These are phyloP conservation scores for Berberis vulgaris DNA, from an alignment of 164 flowering plant species.

Conservation along the genomic window DNA sequence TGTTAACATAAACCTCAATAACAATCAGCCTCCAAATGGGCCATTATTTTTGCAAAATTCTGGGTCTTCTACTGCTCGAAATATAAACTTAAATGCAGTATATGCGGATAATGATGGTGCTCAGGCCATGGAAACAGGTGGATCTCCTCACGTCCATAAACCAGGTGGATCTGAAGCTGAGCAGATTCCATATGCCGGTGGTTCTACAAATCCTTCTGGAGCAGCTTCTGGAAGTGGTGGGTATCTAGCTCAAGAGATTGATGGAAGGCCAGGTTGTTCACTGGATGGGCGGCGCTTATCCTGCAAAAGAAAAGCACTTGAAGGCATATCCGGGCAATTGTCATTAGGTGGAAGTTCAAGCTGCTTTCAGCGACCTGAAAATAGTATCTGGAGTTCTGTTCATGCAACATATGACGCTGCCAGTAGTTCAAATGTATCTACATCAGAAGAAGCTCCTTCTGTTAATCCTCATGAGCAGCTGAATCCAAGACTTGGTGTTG, in stretches of 20 bases:
- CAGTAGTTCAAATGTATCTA: constrained; percentile 24
- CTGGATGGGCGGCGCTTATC: constrained; percentile 51
- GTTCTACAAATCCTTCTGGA: constrained; percentile 35
- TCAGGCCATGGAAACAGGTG: constrained; percentile 22
- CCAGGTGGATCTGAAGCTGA: constrained; percentile 25
- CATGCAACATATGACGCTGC: constrained; percentile 23
- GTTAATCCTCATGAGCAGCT: constrained; percentile 18
- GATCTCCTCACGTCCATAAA: constrained; percentile 22
- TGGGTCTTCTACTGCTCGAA: constrained; percentile 17
- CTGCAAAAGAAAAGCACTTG: constrained; percentile 70
- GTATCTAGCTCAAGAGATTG: constrained; percentile 29
- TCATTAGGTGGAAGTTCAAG: constrained; percentile 40
- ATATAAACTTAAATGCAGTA: constrained; percentile 21
- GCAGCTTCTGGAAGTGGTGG: constrained; percentile 35
- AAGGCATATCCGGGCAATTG: constrained; percentile 51
- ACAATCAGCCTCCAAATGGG: constrained; percentile 19
- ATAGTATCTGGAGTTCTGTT: constrained; percentile 33
- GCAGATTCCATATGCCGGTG: constrained; percentile 22
- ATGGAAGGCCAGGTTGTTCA: constrained; percentile 46
- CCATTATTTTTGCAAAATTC: constrained; percentile 30
- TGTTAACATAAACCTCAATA: constrained; percentile 20
- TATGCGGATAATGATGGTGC: constrained; percentile 16
- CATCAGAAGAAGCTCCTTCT: constrained; percentile 14
- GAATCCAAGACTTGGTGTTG: constrained; percentile 32
- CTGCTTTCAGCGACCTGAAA: constrained; percentile 33